Base-by-base conservation (phyloP, 2,329 filamentous ascomycete genomes). In the Alternaria postmessia region DNA sequence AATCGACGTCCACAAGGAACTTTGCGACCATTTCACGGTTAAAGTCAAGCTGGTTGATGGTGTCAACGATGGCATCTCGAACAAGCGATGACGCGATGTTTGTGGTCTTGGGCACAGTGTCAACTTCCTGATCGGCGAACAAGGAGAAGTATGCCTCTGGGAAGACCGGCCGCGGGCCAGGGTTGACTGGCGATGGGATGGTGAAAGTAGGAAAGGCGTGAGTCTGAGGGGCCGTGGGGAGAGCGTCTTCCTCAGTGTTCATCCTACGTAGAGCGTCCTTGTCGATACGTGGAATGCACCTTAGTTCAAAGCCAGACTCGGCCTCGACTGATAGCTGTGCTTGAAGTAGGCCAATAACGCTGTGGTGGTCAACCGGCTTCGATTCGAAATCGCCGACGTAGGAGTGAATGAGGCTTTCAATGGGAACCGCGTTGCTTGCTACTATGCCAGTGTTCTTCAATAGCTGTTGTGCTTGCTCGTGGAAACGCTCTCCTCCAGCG, bases 391-490 rank as follows among this genome's bases (percentile, higher is more conserved):
- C 87, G 5, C 85, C 84, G 3, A 83, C 88, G 75, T 94, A 97
- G 2, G 94, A 93, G 68, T 97, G 92, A 51, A 98, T 92, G 56
- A 97, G 82, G 28, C 89, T 85, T 75, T 97, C 94, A 36, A 98
- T 85, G 3, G 91, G 86, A 76, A 97, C 92, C 11, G 92, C 91
- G 64, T 95, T 93, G 2, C 91, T 92, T 11, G 94, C 93, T 70
- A 98, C 96, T 66, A 98, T 93, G 57, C 95, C 94, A 2, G 95
- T 98, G 83, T 96, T 97, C 66, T 96, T 92, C 76, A 99, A 88
- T 54, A 98, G 83, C 47, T 91, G 89, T 1, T 86, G 85, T 3
- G 93, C 93, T 66, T 91, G 85, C 69, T 90, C 88, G 73, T 91
- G 89, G 55, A 74, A 76, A 18, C 67, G 68, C 39, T 51, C 64